These are phyloP conservation scores for Papiliotrema terrestris DNA, from an alignment of 1,284 basidiomycete genomes.

Conservation along the genomic window DNA sequence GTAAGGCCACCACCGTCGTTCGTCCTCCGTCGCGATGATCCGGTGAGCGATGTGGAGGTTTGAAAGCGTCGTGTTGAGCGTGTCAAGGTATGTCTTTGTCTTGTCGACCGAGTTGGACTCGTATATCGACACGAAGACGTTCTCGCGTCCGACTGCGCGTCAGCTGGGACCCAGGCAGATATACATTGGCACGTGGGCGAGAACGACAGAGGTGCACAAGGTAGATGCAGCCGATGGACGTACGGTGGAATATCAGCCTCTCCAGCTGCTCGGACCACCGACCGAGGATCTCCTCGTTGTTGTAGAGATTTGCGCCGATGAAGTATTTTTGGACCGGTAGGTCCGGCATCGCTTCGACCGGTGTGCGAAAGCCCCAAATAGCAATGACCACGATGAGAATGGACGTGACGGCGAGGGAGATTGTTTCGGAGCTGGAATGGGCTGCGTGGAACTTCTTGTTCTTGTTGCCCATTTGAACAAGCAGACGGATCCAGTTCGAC, in stretches of 20 bases:
- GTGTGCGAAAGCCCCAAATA: no score
- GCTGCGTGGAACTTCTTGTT: no score
- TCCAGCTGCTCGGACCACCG: conserved; percentile 19
- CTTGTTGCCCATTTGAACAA: background rate
- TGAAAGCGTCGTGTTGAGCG: conserved; percentile 45
- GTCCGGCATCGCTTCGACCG: conserved; percentile 6
- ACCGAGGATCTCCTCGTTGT: conserved; percentile 27
- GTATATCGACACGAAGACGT: conserved; percentile 59
- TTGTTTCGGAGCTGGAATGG: background rate
- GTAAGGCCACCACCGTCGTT: conserved; percentile 37
- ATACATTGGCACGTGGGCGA: no score
- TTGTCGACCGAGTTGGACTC: conserved; percentile 56
- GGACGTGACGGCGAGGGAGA: background rate
- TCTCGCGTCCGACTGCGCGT: conserved; percentile 52
- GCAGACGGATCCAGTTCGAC: conserved; percentile 10
- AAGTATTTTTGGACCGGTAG: conserved; percentile 18
- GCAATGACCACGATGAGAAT: no score
- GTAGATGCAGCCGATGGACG: conserved; percentile 12
- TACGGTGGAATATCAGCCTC: conserved; percentile 22
- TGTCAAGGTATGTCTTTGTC: conserved; percentile 50
- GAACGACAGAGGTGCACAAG: no score
- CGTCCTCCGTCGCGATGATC: conserved; percentile 43
- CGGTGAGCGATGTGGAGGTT: conserved; percentile 41
- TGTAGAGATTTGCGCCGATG: conserved; percentile 36
- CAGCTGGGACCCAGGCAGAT: background rate